Conservation (phyloP, 108 stramenopile species). For the Fragilariopsis cylindrus region DNA sequence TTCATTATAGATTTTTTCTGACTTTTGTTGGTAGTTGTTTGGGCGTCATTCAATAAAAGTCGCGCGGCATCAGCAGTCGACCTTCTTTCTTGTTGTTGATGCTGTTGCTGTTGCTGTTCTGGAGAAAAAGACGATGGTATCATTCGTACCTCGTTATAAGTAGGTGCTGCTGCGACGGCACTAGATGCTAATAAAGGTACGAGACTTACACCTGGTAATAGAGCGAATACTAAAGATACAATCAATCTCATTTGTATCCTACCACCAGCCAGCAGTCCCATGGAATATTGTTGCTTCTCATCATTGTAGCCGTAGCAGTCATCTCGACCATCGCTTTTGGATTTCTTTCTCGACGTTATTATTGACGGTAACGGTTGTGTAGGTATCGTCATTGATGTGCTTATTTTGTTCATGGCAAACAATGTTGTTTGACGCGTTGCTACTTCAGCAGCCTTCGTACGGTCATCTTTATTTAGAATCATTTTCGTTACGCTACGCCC, state of each 20-base stretch:
- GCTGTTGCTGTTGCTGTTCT: background rate
- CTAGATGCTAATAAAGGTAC: background rate
- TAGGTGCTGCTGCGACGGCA: background rate
- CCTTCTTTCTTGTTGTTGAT: background rate
- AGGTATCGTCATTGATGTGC: no score
- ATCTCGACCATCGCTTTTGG: background rate
- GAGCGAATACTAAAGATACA: background rate
- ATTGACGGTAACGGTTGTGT: no score
- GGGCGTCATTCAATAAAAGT: background rate
- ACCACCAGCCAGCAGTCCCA: background rate
- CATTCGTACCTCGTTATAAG: no score
- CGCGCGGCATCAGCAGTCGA: slow-evolving; percentile 1
- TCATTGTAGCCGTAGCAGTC: background rate
- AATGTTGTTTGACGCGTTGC: background rate
- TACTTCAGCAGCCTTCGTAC: background rate
- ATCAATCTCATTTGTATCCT: background rate
- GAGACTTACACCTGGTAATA: slow-evolving; percentile 3
- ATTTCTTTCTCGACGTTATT: background rate
- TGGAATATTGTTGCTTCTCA: background rate
- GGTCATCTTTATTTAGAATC: background rate
- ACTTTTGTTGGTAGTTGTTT: background rate
- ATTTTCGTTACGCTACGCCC: background rate
- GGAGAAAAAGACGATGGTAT: background rate
- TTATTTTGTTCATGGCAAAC: background rate
- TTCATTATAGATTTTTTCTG: background rate